phyloP scores from a whole-genome alignment of 139 green algal species.

The Tetratostichococcus sp. region DNA sequence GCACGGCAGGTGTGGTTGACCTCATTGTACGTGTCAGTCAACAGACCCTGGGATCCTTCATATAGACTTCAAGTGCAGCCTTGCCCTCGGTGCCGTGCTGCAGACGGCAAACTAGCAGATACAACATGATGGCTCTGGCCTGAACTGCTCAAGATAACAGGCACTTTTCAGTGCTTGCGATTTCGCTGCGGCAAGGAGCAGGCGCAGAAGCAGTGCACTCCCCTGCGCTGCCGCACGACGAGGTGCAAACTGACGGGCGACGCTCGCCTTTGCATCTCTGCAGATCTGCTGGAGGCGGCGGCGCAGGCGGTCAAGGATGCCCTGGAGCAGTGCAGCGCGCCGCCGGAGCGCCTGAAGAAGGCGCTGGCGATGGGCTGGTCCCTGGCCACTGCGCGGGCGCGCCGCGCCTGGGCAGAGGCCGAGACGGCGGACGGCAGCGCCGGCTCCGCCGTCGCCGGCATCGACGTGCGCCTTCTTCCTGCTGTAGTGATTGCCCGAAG shows the following conservation, averaged over 20 bases:
- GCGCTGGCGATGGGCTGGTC: slow-evolving; percentile 3
- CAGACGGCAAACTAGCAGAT: no score
- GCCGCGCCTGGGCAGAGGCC: slow-evolving; percentile 1
- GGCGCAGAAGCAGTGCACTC: no score
- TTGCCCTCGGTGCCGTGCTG: no score
- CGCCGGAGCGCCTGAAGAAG: slow-evolving; percentile 5
- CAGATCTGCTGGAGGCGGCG: slow-evolving; percentile 18
- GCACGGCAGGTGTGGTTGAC: background rate
- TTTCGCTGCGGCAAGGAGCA: no score
- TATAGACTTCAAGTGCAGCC: no score
- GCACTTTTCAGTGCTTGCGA: no score
- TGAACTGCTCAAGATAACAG: no score
- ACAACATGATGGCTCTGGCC: no score
- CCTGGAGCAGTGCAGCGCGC: background rate
- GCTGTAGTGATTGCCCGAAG: background rate
- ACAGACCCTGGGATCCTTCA: no score
- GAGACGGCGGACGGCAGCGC: background rate
- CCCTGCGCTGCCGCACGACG: no score
- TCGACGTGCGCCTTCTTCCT: slow-evolving; percentile 1
- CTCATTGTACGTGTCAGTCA: background rate
- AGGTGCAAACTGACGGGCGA: background rate
- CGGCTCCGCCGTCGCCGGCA: slow-evolving; percentile 2
- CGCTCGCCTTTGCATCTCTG: background rate
- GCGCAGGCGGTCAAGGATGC: background rate
- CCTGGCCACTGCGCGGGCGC: background rate